Percentiles rank a stretch among this genome's conserved stretches.
These are phyloP conservation scores for Lolium multiflorum DNA, from an alignment of 176 grass and related monocot species.

Conservation along the genomic window DNA sequence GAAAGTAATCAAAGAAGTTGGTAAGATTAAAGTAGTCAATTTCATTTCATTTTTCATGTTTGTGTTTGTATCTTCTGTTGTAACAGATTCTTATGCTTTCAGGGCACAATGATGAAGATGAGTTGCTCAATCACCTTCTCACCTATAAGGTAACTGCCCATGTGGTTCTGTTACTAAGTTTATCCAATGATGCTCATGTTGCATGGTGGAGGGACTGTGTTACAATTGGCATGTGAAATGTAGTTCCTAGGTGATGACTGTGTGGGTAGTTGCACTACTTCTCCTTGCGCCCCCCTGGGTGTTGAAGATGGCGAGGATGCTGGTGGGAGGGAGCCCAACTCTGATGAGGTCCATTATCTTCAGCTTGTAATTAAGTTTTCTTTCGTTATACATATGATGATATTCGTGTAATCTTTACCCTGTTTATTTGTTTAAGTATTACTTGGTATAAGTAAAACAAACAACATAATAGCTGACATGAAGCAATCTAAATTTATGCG, in stretches of 20 bases:
- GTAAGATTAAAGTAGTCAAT: conserved; percentile 36
- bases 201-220: background rate
- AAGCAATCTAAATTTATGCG: background rate
- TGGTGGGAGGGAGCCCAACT: conserved; percentile 35
- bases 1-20: conserved; percentile 54
- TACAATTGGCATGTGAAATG: conserved; percentile 25
- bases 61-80: conserved; percentile 27
- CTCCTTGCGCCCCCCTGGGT: conserved; percentile 13
- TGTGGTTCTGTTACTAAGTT: conserved; percentile 24
- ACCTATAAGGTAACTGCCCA: conserved; percentile 54
- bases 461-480: background rate
- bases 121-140: conserved; percentile 71
- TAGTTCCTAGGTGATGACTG: conserved; percentile 58
- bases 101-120: conserved; percentile 65
- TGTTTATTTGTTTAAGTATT: background rate
- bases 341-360: conserved; percentile 54
- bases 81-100: conserved; percentile 27
- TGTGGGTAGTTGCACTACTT: conserved; percentile 20
- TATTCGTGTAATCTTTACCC: background rate
- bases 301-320: conserved; percentile 38
- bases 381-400: background rate
- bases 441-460: background rate
- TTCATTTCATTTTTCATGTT: conserved; percentile 32
- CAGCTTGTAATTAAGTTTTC: background rate
- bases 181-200: conserved; percentile 6